phyloP scores from a whole-genome alignment of 768 basidiomycete species.

The Pisolithus orientalis region DNA sequence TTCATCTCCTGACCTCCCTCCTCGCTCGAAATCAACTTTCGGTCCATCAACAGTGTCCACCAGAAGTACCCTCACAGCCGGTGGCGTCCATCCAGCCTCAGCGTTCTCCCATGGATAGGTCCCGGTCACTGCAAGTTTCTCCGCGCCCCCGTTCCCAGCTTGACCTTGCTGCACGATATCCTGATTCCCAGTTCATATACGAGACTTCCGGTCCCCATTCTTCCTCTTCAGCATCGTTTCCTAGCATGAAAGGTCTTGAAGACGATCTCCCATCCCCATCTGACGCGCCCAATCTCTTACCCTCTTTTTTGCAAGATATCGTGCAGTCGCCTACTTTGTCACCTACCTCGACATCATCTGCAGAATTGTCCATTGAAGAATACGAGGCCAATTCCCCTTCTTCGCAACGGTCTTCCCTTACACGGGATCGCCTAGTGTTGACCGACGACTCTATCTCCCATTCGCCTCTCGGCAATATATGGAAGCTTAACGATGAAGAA shows the following conservation, averaged over 20 bases:
- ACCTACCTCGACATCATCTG: slow-evolving; percentile 58
- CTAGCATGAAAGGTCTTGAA: slow-evolving; percentile 19
- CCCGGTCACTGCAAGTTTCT: slow-evolving; percentile 27
- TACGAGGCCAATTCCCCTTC: slow-evolving; percentile 31
- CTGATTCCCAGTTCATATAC: slow-evolving; percentile 53
- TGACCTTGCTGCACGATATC: slow-evolving; percentile 41
- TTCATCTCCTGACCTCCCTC: slow-evolving; percentile 73
- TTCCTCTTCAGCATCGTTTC: slow-evolving; percentile 35
- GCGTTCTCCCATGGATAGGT: slow-evolving; percentile 32
- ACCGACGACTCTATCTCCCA: slow-evolving; percentile 23
- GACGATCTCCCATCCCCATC: slow-evolving; percentile 24
- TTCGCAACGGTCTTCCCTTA: slow-evolving; percentile 18
- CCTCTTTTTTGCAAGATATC: slow-evolving; percentile 72
- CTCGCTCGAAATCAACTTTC: slow-evolving; percentile 50
- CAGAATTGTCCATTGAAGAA: slow-evolving; percentile 62
- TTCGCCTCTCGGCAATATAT: slow-evolving; percentile 48
- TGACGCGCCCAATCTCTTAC: slow-evolving; percentile 49
- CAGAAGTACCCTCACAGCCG: slow-evolving; percentile 34
- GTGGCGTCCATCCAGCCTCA: slow-evolving; percentile 41
- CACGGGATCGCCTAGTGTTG: slow-evolving; percentile 20
- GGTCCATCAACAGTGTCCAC: slow-evolving; percentile 11
- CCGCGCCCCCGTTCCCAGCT: slow-evolving; percentile 50
- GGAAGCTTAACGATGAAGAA: slow-evolving; percentile 70
- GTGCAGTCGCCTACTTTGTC: slow-evolving; percentile 63
- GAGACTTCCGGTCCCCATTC: slow-evolving; percentile 50